Evolutionary conservation across 139 green algal species (phyloP).

Genomic region (Diplosphaera chodatii): DNA sequence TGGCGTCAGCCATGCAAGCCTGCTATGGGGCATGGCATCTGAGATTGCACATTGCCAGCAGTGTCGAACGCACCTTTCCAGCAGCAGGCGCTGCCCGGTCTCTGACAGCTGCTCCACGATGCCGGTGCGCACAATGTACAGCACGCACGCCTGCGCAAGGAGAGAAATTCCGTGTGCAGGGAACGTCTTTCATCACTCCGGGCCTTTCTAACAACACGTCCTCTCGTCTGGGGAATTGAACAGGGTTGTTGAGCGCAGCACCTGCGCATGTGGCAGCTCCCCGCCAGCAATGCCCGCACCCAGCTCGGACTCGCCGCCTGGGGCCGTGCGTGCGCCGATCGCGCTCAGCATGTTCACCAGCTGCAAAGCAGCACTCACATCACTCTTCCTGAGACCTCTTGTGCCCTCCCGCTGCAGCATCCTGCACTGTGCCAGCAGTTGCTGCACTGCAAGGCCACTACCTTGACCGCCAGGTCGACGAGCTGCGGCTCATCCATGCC

Average conservation of each 20-base stretch:
- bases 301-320: conserved; percentile 26
- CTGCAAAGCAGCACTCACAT: neutral
- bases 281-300: conserved; percentile 27
- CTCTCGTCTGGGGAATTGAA: no score
- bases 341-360: conserved; percentile 14
- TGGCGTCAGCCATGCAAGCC: no score
- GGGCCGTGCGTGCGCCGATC: neutral
- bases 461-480: conserved; percentile 44
- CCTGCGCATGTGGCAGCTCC: conserved; percentile 44
- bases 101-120: conserved; percentile 71
- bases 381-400: no score
- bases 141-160: conserved; percentile 65
- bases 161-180: no score
- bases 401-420: no score
- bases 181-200: no score
- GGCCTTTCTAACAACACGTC: no score
- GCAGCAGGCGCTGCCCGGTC: conserved; percentile 31
- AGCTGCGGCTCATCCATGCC: conserved; percentile 29
- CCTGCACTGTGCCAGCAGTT: no score
- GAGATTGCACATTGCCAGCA: no score
- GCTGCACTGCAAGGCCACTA: no score
- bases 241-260: no score
- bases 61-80: neutral
- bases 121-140: conserved; percentile 73
- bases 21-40: no score